These are phyloP conservation scores for Berkeleyomyces rouxiae DNA, from an alignment of 2,329 filamentous ascomycete species.

Conservation along the genomic window DNA sequence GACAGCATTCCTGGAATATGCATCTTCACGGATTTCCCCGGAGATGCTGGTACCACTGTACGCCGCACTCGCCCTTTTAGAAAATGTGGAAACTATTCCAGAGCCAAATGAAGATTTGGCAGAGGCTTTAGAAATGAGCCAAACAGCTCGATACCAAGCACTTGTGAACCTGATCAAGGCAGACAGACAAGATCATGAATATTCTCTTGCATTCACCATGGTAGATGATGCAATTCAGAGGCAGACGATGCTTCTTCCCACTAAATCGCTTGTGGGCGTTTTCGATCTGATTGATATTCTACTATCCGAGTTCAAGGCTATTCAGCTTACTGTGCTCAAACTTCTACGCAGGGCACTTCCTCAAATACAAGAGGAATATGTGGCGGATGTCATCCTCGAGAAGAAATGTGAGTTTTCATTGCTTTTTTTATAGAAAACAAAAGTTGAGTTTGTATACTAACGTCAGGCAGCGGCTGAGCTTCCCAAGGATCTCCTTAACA, in stretches of 20 bases:
- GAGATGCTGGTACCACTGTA: constrained; percentile 28
- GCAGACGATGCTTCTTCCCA: background rate
- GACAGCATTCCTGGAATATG: background rate
- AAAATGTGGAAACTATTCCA: constrained; percentile 42
- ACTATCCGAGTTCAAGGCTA: constrained; percentile 22
- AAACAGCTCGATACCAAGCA: background rate
- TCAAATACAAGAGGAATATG: constrained; percentile 60
- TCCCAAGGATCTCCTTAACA: background rate
- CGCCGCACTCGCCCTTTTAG: constrained; percentile 55
- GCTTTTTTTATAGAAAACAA: background rate
- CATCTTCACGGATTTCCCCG: background rate
- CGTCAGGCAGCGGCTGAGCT: background rate
- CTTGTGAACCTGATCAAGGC: constrained; percentile 20
- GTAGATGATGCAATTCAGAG: background rate
- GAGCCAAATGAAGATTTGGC: constrained; percentile 75
- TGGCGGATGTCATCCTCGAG: constrained; percentile 57
- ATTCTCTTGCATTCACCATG: background rate
- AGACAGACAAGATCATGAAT: constrained; percentile 19
- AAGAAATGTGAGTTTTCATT: constrained; percentile 34
- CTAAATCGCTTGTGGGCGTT: background rate
- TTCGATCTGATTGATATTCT: background rate
- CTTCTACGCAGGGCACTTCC: constrained; percentile 71
- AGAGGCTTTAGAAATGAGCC: constrained; percentile 44
- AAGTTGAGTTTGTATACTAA: constrained; percentile 9
- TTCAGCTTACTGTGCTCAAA: constrained; percentile 68